Base-by-base conservation (phyloP, 352 stramenopile species). In the Phytophthora niederhauseri region DNA sequence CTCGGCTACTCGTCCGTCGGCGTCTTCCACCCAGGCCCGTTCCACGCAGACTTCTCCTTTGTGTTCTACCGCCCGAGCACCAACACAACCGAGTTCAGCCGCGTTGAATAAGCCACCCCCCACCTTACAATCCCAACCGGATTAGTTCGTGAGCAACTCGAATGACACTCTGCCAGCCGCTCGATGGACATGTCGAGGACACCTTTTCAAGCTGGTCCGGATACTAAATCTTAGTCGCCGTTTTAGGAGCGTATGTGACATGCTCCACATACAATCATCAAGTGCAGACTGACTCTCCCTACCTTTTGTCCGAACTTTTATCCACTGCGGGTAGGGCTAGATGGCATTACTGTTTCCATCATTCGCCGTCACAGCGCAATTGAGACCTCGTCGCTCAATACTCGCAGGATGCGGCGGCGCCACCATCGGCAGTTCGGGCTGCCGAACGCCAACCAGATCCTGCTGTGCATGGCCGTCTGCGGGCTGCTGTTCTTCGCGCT, bases 21-120 rank as follows among this genome's bases (percentile, higher is more conserved):
- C 2, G 85, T 93, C 7, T 94, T 96, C 66, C 83, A 95, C 56
- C 89, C 89, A 1, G 87, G 89, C 0, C 77, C 84, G 4, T 96
- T 96, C 75, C 81, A 94, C 59, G 86, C 91, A 24, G 87, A 95
- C 65, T 94, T 84, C 60, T 96, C 87, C 3, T 96, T 96, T 53
- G 87, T 95, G 59, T 77, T 96, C 17, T 95, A 96, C 49, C 89
- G 85, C 20, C 87, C 87, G 22, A 92, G 82, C 63, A 92, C 87
- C 22, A 93, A 92, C 53, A 89, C 82, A 2, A 94, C 87, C 15
- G 89, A 96, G 66, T 92, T 95, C 62, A 94, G 89, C 68, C 81
- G 84, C 38, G 86, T 96, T 20, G 87, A 95, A 70, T 91, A 71
- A 71, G 34, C 43, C n/a, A 7, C 41, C 4, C 4, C 12, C 3